Conservation (phyloP, 805 yeast species). For the Candida rishiriensis region DNA sequence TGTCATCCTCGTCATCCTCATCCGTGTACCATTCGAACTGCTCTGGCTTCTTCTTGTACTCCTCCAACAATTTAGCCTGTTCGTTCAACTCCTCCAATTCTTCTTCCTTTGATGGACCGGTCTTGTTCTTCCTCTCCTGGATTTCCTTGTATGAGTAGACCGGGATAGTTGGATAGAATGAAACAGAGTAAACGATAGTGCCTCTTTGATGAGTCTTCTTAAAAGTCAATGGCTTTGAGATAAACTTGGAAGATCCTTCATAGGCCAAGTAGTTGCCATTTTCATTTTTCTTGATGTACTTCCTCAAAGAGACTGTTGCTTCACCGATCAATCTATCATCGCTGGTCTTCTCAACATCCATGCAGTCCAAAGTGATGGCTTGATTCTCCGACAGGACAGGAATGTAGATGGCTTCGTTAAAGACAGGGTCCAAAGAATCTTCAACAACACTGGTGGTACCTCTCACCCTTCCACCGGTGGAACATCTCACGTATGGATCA, state of each 20-base stretch:
- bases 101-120: constrained; percentile 33
- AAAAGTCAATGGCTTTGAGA: constrained; percentile 29
- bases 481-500: constrained; percentile 67
- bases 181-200: constrained; percentile 40
- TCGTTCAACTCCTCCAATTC: constrained; percentile 40
- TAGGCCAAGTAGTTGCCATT: constrained; percentile 44
- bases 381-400: constrained; percentile 62
- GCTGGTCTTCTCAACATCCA: constrained; percentile 63
- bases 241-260: constrained; percentile 46
- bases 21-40: constrained; percentile 60
- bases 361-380: constrained; percentile 50
- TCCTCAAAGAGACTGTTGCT: constrained; percentile 44
- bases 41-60: constrained; percentile 52
- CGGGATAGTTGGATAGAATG: constrained; percentile 63
- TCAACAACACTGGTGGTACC: constrained; percentile 53
- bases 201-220: constrained; percentile 47
- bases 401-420: constrained; percentile 52
- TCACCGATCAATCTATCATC: constrained; percentile 62
- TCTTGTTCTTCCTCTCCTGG: constrained; percentile 37
- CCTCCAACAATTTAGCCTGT: constrained; percentile 45
- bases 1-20: constrained; percentile 36
- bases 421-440: constrained; percentile 52
- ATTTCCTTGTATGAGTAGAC: constrained; percentile 57
- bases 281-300: constrained; percentile 43
- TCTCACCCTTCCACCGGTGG: constrained; percentile 52